Evolutionary conservation across 345 rosid species (phyloP), one percentile per base, ranked within the genome.

Genomic region (Clausena lansium): DNA sequence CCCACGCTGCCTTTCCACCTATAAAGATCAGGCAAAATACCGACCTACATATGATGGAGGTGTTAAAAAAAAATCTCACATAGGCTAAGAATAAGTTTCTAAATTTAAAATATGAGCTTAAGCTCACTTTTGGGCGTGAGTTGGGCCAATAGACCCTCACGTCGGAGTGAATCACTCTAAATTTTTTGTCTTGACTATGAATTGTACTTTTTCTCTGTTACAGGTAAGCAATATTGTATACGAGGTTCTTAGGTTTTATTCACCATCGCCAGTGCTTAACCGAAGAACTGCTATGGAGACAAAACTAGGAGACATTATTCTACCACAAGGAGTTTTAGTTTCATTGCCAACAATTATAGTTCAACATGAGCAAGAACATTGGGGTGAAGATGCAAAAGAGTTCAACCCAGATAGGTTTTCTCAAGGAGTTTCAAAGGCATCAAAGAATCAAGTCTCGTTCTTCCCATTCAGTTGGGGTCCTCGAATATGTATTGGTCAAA

Each of bases 401-500:
- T 87, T 93, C 84, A 86, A 86, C n/a, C 93, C 90, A 13, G 78
- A 84, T 50, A 91, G 90, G 70, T 88, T 92, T 76, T 75, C 50
- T 9, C 86, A 84, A 27, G 92, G 94, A 32, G 50, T 90, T 61
- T 83, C 91, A 27, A 85, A 84, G 73, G 95, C 93, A 58, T 84
- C 92, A 25, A 87, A 84, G 52, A 63, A 80, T 73, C 88, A 86
- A 10, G 73, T 78, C 32, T 76, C 87, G 2, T 89, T 83, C 79
- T 78, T 91, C 22, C 86, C 91, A 2, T 92, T 92, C 13, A 86
- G 85, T 8, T 76, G 85, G 86, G 94, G 97, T 35, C 92, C 91
- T 3, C 80, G 95, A 82, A 74, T 28, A 9, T 94, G 98, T 83
- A 80, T 89, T 0, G 95, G 97, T 4, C 92, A 88, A 79, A 91